A percentile compares a stretch with the other conserved stretches of the same genome.
Conservation (phyloP, 2,329 filamentous ascomycete species). For the Monosporascus sp. region DNA sequence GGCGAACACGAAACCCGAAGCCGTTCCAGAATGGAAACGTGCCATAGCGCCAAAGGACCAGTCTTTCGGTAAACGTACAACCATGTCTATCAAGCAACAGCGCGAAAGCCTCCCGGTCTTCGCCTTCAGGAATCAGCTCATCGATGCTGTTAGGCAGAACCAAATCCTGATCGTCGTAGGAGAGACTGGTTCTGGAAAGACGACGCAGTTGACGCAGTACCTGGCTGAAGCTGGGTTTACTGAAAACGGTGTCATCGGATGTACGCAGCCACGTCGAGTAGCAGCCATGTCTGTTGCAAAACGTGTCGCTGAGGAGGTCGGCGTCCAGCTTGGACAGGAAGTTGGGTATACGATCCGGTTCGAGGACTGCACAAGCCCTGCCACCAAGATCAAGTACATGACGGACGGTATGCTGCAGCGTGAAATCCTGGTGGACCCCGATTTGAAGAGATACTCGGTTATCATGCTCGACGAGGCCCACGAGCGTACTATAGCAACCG, state of each 20-base stretch:
- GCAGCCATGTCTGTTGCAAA: constrained; percentile 97
- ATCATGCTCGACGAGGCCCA: constrained; percentile 99
- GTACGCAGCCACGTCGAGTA: constrained; percentile 93
- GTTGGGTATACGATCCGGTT: constrained; percentile 98
- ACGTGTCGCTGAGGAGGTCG: constrained; percentile 93
- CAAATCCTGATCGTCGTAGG: constrained; percentile 94
- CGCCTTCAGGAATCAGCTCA: constrained; percentile 79
- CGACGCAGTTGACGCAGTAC: constrained; percentile 92
- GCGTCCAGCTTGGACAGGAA: constrained; percentile 82
- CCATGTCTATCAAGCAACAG: constrained; percentile 91
- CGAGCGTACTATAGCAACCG: constrained; percentile 92
- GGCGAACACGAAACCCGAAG: constrained; percentile 53
- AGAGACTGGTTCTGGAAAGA: constrained; percentile 96
- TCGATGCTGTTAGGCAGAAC: constrained; percentile 80
- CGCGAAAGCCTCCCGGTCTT: constrained; percentile 84
- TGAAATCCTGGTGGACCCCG: constrained; percentile 88
- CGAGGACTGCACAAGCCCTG: constrained; percentile 82
- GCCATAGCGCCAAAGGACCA: constrained; percentile 74
- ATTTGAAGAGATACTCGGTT: constrained; percentile 83
- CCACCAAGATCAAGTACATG: constrained; percentile 98
- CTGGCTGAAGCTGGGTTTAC: constrained; percentile 88
- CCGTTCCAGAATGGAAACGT: constrained; percentile 88
- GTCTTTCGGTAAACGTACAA: constrained; percentile 78
- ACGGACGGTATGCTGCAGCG: constrained; percentile 97
- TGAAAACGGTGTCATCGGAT: constrained; percentile 84